Evolutionary conservation across 2,329 filamentous ascomycete species (phyloP).

Genomic region (Penicillium sumatraense): DNA sequence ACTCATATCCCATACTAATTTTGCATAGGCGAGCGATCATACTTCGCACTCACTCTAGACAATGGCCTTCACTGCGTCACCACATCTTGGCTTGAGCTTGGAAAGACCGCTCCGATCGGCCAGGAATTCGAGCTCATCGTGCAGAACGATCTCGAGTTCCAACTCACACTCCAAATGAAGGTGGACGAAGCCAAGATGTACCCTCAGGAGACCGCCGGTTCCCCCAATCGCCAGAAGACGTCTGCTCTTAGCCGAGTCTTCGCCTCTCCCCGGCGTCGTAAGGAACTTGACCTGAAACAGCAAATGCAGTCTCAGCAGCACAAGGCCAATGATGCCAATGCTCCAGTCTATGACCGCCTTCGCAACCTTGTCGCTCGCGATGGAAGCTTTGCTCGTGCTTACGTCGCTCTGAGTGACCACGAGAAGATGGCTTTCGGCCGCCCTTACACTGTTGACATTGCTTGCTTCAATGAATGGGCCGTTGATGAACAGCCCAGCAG

Average conservation of each 20-base stretch:
- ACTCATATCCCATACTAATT: constrained; percentile 27
- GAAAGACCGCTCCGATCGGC: constrained; percentile 88
- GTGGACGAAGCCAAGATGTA: constrained; percentile 76
- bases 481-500: constrained; percentile 83
- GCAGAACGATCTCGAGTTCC: constrained; percentile 97
- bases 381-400: constrained; percentile 91
- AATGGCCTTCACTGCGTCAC: constrained; percentile 98
- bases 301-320: constrained; percentile 81
- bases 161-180: constrained; percentile 95
- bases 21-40: constrained; percentile 76
- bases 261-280: constrained; percentile 93
- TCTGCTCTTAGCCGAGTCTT: constrained; percentile 92
- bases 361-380: constrained; percentile 86
- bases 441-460: constrained; percentile 83
- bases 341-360: constrained; percentile 75
- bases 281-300: constrained; percentile 85
- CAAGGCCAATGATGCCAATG: constrained; percentile 64
- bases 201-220: constrained; percentile 47
- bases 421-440: constrained; percentile 87
- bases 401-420: constrained; percentile 91
- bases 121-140: constrained; percentile 99
- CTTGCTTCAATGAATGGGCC: constrained; percentile 99
- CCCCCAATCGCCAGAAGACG: constrained; percentile 75
- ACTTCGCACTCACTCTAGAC: constrained; percentile 96
- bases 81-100: constrained; percentile 91